Percentiles rank a stretch among this genome's conserved stretches.
These are phyloP conservation scores for Malbranchea zuffiana DNA, from an alignment of 2,329 filamentous ascomycete genomes.

Conservation along the genomic window DNA sequence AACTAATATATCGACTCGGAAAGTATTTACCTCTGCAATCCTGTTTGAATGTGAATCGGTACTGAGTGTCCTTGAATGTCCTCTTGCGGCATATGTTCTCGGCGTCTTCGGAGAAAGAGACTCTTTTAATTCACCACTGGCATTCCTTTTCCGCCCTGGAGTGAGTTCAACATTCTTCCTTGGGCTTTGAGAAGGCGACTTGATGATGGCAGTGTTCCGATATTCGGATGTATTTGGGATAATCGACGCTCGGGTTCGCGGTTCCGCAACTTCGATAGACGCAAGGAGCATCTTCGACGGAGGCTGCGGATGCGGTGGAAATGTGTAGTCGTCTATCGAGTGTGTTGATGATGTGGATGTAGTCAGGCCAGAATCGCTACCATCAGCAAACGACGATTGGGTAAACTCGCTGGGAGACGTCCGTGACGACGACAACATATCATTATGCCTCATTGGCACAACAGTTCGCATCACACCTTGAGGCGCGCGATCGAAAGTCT, in stretches of 20 bases:
- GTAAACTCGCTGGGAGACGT: conserved; percentile 14
- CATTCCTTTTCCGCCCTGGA: conserved; percentile 58
- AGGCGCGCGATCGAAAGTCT: too few relatives aligned
- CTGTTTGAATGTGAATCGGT: conserved; percentile 55
- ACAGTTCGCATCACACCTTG: too few relatives aligned
- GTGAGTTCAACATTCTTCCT: conserved; percentile 13
- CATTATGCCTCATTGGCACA: too few relatives aligned
- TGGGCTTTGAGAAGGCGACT: conserved; percentile 11
- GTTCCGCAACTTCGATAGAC: not conserved
- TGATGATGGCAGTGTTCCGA: conserved; percentile 11
- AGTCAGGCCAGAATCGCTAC: conserved; percentile 11
- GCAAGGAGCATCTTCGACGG: conserved; percentile 1
- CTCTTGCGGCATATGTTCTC: conserved; percentile 27
- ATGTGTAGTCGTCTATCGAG: not conserved
- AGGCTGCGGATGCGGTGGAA: not conserved
- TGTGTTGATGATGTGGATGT: conserved; percentile 13
- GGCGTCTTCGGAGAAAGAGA: conserved; percentile 14
- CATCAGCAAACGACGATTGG: conserved; percentile 13
- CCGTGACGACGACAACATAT: conserved; percentile 9
- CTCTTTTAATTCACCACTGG: conserved; percentile 61
- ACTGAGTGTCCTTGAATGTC: conserved; percentile 63
- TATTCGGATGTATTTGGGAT: not conserved
- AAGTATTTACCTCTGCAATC: conserved; percentile 61
- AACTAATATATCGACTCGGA: not conserved
- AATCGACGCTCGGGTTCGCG: not conserved